Percentiles rank a stretch among this genome's conserved stretches.
Conservation (phyloP, 257 asterid genomes). For the Ocimum tenuiflorum region DNA sequence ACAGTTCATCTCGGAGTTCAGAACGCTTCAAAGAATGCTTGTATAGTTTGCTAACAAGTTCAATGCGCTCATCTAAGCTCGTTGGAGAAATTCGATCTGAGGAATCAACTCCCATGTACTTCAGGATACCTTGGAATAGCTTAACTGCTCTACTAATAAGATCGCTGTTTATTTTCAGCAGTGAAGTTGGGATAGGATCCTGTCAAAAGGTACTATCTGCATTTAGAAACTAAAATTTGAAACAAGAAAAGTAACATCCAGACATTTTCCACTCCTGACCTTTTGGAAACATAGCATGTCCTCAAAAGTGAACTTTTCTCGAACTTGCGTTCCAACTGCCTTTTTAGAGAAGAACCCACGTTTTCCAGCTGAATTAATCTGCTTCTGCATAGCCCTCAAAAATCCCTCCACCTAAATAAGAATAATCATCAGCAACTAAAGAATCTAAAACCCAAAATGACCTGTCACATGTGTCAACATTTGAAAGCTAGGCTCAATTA, state of each 20-base stretch:
- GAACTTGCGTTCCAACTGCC: slow-evolving; percentile 57
- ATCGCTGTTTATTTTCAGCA: slow-evolving; percentile 73
- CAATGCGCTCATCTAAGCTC: slow-evolving; percentile 75
- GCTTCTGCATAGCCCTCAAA: slow-evolving; percentile 95
- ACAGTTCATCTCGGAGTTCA: slow-evolving; percentile 95
- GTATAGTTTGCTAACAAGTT: slow-evolving; percentile 75
- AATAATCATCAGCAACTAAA: slow-evolving; percentile 5
- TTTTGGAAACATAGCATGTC: slow-evolving; percentile 95
- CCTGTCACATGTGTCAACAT: neutral
- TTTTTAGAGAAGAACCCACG: slow-evolving; percentile 87
- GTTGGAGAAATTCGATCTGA: slow-evolving; percentile 48
- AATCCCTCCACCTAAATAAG: slow-evolving; percentile 75
- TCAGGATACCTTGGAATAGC: slow-evolving; percentile 77
- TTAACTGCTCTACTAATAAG: slow-evolving; percentile 76
- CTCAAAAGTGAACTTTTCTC: slow-evolving; percentile 84
- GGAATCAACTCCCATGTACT: slow-evolving; percentile 86
- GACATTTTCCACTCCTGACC: slow-evolving; percentile 39
- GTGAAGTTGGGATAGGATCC: slow-evolving; percentile 90
- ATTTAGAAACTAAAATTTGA: slow-evolving; percentile 14
- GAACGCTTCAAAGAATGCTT: slow-evolving; percentile 88
- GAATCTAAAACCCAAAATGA: slow-evolving; percentile 5
- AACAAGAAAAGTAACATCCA: neutral
- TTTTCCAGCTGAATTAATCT: slow-evolving; percentile 72
- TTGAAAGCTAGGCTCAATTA: neutral
- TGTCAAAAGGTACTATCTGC: slow-evolving; percentile 33